These are phyloP conservation scores for Macrocybe gigantea DNA, from an alignment of 768 basidiomycete species.

Conservation along the genomic window DNA sequence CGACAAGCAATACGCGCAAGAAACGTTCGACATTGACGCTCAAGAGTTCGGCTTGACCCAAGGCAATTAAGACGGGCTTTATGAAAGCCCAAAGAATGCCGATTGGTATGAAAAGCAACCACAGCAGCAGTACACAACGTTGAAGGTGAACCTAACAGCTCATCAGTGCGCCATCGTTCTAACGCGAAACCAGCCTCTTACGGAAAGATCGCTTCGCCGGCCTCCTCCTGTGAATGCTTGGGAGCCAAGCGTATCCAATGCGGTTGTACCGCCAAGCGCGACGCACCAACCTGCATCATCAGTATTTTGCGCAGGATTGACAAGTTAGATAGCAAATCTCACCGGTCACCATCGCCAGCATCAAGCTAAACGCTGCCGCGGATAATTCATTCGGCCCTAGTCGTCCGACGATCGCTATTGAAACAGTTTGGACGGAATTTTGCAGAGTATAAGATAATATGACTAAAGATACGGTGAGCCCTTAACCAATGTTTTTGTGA, in stretches of 20 bases:
- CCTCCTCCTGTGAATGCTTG: conserved; percentile 67
- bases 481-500: not conserved
- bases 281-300: conserved; percentile 61
- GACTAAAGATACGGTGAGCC: conserved; percentile 28
- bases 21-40: conserved; percentile 59
- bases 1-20: conserved; percentile 57
- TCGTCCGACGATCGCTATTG: conserved; percentile 58
- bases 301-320: conserved; percentile 36
- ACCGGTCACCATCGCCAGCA: conserved; percentile 79
- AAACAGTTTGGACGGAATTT: conserved; percentile 66
- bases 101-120: conserved; percentile 60
- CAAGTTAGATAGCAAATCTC: conserved; percentile 32
- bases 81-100: conserved; percentile 58
- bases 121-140: conserved; percentile 60
- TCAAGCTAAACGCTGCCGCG: conserved; percentile 65
- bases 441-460: conserved; percentile 68
- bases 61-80: conserved; percentile 51
- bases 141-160: conserved; percentile 41
- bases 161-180: too few species aligned
- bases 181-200: conserved; percentile 13
- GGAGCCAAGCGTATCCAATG: conserved; percentile 72
- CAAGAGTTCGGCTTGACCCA: conserved; percentile 56
- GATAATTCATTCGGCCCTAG: conserved; percentile 62
- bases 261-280: conserved; percentile 74
- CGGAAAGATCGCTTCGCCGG: conserved; percentile 55